Base-by-base conservation (phyloP, 2,329 filamentous ascomycete species). In the Didymella arachidicola region DNA sequence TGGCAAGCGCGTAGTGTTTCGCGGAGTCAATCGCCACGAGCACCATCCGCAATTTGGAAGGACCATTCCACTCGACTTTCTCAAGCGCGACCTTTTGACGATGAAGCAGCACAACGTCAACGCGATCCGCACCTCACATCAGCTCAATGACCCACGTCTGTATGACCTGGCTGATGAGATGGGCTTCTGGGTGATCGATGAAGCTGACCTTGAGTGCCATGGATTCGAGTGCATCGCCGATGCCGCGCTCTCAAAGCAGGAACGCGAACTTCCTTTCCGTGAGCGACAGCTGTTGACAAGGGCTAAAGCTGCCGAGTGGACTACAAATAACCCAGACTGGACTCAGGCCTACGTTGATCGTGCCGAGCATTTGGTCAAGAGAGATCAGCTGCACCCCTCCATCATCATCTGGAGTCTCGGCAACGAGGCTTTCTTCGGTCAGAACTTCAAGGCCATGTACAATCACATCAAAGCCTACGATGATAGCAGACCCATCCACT, bases 101-200 rank as follows among this genome's bases (percentile, higher is more conserved):
- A 91, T 91, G 88, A 91, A 91, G 73, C 79, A 77, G 7, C 83
- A 89, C 78, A 91, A 91, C 66, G 82, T 91, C 76, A 91, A 92
- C 62, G 86, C 89, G 0, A 80, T 92, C 5, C 86, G 89, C 0
- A 88, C 85, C 50, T 88, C 84, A 1, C 89, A 92, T 69, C 87
- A 91, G 60, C 86, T 87, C 0, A 87, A 85, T n/a, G 83, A 89
- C 63, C 83, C 84, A 1, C 78, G 79, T 2, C 68, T 90, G 1
- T 84, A 86, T 30, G 84, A 86, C 49, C 75, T 89, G 1, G 84
- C 84, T 6, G 86, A 89, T 62, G 86, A 89, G 70, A 79, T 89
- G n/a, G 87, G 87, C 0, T 77, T 89, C 11, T 89, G 86, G 84
- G 83, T 90, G 7, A 83, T 89, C 36, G 85, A 83, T 54, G 82